These are phyloP conservation scores for Candida neerlandica DNA, from an alignment of 1,139 yeast genomes.

Conservation along the genomic window DNA sequence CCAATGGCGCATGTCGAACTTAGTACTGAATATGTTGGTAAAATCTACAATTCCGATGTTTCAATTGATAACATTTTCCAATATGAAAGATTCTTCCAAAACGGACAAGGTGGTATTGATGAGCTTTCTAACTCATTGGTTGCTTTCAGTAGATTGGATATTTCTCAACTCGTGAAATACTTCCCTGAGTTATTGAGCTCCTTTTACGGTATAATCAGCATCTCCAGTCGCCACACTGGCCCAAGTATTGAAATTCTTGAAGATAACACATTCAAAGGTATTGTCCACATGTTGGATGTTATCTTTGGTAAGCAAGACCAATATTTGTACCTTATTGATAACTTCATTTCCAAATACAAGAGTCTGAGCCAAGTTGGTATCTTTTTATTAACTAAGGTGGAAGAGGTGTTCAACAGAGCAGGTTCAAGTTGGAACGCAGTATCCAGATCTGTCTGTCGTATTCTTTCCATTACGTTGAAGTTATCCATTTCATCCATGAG, in stretches of 20 bases:
- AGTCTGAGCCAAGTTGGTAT: constrained; percentile 54
- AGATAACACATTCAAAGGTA: constrained; percentile 52
- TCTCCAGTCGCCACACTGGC: constrained; percentile 18
- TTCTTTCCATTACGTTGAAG: constrained; percentile 53
- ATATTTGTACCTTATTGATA: constrained; percentile 56
- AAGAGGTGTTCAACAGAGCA: constrained; percentile 51
- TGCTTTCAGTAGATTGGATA: constrained; percentile 46
- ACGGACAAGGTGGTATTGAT: constrained; percentile 46
- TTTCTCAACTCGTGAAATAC: constrained; percentile 51
- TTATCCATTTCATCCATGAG: constrained; percentile 35
- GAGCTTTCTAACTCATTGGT: constrained; percentile 45
- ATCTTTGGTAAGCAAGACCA: constrained; percentile 70
- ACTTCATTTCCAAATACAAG: constrained; percentile 38
- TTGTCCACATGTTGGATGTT: constrained; percentile 62
- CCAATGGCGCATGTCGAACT: constrained; percentile 59
- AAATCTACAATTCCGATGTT: constrained; percentile 60
- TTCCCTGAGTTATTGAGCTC: constrained; percentile 54
- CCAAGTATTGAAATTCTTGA: constrained; percentile 38
- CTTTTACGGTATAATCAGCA: constrained; percentile 44
- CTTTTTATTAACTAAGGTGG: constrained; percentile 48
- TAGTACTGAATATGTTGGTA: constrained; percentile 71
- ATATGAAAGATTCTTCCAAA: constrained; percentile 52
- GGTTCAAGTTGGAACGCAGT: constrained; percentile 61
- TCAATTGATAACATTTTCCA: constrained; percentile 60
- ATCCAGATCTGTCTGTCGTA: constrained; percentile 66